phyloP scores from a whole-genome alignment of 2,329 filamentous ascomycete species.

The Fusarium sp. region DNA sequence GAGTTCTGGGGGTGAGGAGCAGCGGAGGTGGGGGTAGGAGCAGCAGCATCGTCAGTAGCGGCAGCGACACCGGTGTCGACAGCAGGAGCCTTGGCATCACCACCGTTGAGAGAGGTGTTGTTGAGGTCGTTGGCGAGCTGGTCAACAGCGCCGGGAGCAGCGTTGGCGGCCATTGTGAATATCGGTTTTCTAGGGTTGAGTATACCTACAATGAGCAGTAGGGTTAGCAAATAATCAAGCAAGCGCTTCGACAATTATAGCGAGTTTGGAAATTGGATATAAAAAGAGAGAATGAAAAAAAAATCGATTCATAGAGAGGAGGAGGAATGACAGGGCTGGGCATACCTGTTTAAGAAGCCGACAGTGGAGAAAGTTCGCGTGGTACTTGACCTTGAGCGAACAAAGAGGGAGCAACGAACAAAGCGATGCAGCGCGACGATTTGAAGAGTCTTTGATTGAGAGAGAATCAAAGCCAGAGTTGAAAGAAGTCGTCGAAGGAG shows the following conservation, averaged over 20 bases:
- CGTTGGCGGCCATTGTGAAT: constrained; percentile 68
- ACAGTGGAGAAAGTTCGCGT: constrained; percentile 39
- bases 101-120: constrained; percentile 75
- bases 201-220: constrained; percentile 25
- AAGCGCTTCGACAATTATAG: constrained; percentile 1
- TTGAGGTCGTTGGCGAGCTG: constrained; percentile 83
- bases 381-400: constrained; percentile 40
- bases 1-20: constrained; percentile 87
- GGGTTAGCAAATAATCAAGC: constrained; percentile 30
- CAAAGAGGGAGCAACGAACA: constrained; percentile 45
- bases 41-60: constrained; percentile 67
- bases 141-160: constrained; percentile 71
- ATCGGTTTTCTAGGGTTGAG: constrained; percentile 25
- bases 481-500: constrained; percentile 24
- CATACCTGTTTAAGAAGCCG: constrained; percentile 36
- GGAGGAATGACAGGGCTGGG: constrained; percentile 9
- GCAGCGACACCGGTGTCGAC: constrained; percentile 77
- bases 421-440: constrained; percentile 38
- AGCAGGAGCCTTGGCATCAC: constrained; percentile 71
- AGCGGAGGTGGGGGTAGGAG: constrained; percentile 77
- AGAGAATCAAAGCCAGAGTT: constrained; percentile 37
- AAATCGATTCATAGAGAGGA: constrained; percentile 14
- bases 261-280: not conserved
- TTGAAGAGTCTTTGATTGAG: constrained; percentile 40
- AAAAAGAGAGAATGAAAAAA: not conserved